Evolutionary conservation across 1,284 basidiomycete genomes (phyloP).

Genomic region (Rhizoctonia solani): DNA sequence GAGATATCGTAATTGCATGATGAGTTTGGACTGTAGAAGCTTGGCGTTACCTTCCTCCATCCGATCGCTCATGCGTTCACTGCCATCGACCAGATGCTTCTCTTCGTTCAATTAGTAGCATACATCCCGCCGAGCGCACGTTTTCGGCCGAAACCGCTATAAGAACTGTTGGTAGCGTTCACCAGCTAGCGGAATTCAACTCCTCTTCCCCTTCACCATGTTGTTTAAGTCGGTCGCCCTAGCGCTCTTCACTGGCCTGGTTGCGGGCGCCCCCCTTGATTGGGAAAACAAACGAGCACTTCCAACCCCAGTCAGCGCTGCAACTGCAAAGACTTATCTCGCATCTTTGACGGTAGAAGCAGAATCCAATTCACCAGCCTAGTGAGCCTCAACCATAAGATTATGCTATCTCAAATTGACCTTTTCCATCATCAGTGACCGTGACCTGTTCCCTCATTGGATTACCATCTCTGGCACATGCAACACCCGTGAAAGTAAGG

Average conservation of each 20-base stretch:
- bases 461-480: conserved; percentile 56
- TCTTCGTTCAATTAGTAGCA: conserved; percentile 1
- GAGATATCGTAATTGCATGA: neutral
- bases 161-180: neutral
- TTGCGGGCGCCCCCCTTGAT: conserved; percentile 6
- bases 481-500: conserved; percentile 58
- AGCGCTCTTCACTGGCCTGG: conserved; percentile 6
- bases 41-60: neutral
- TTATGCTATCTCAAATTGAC: conserved; percentile 42
- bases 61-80: neutral
- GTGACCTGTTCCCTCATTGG: conserved; percentile 56
- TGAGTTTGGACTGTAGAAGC: neutral
- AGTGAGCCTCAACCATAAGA: conserved; percentile 1
- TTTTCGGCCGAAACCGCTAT: conserved; percentile 8
- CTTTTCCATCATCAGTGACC: conserved; percentile 43
- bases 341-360: conserved; percentile 53
- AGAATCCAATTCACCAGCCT: conserved; percentile 50
- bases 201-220: neutral
- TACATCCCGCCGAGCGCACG: neutral
- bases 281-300: conserved; percentile 42
- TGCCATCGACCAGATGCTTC: neutral
- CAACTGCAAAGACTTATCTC: conserved; percentile 50
- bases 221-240: conserved; percentile 16
- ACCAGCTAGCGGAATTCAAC: neutral
- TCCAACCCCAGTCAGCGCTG: conserved; percentile 48